phyloP scores from a whole-genome alignment of 1,284 basidiomycete species.

The Limonomyces culmigenus region DNA sequence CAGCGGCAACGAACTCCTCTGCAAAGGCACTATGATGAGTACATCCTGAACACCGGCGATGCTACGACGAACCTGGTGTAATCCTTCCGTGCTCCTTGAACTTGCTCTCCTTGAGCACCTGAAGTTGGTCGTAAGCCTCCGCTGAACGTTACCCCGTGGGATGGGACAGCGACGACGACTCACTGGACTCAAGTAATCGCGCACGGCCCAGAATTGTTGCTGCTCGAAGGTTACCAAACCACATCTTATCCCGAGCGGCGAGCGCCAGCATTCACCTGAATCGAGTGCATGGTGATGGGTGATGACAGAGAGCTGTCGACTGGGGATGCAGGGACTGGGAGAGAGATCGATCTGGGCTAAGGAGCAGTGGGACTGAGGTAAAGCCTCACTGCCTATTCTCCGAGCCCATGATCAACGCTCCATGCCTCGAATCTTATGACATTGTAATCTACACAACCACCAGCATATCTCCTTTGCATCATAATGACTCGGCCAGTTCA shows the following conservation, averaged over 20 bases:
- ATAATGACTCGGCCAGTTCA: too few relatives aligned
- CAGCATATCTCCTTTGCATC: too few relatives aligned
- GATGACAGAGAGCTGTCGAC: too few relatives aligned
- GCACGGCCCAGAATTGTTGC: conserved; percentile 89
- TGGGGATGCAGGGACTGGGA: too few relatives aligned
- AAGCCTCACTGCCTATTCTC: too few relatives aligned
- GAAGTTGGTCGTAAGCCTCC: conserved; percentile 7
- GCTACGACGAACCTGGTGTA: conserved; percentile 64
- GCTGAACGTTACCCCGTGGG: conserved; percentile 2
- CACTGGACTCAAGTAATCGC: conserved; percentile 93
- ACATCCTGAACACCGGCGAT: background rate
- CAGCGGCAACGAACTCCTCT: conserved; percentile 95
- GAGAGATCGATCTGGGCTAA: too few relatives aligned
- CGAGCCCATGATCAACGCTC: too few relatives aligned
- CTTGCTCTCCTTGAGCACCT: conserved; percentile 95
- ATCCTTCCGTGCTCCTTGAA: conserved; percentile 98
- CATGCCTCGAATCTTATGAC: too few relatives aligned
- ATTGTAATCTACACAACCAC: too few relatives aligned
- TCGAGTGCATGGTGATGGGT: conserved; percentile 46
- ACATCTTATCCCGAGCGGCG: background rate
- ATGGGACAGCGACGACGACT: conserved; percentile 13
- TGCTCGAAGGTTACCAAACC: conserved; percentile 11
- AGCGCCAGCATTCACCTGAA: conserved; percentile 30
- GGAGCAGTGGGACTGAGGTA: too few relatives aligned
- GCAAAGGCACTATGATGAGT: background rate